These are phyloP conservation scores for Naganishia kalamii DNA, from an alignment of 768 basidiomycete genomes.

Conservation along the genomic window DNA sequence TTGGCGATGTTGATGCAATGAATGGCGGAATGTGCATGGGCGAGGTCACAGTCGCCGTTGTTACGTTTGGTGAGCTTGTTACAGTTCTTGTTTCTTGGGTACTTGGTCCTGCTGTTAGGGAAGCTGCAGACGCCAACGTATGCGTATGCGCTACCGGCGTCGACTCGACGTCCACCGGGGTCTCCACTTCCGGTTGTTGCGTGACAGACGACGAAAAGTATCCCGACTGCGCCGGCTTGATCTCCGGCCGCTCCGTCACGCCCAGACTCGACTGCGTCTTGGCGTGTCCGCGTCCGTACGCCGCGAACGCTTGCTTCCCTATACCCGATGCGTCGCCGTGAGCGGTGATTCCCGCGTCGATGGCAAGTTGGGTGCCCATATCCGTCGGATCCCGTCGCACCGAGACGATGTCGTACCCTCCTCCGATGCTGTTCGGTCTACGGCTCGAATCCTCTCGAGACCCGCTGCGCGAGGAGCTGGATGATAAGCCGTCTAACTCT, in stretches of 20 bases:
- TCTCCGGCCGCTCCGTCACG: background rate
- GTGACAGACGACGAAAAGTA: background rate
- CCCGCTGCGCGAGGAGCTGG: background rate
- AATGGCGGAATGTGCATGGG: background rate
- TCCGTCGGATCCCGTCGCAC: conserved; percentile 4
- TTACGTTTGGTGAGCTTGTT: background rate
- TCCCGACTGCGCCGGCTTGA: conserved; percentile 6
- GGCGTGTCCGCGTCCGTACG: background rate
- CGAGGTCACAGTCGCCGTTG: background rate
- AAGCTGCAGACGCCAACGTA: background rate
- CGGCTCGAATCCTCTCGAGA: too few species aligned
- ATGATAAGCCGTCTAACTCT: background rate
- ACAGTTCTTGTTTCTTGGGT: background rate
- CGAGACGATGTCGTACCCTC: background rate
- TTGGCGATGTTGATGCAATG: background rate
- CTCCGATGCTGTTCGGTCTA: background rate
- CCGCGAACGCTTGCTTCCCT: background rate
- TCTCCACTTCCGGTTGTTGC: background rate
- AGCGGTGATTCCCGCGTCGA: conserved; percentile 1
- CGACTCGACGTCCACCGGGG: background rate
- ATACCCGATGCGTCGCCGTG: background rate
- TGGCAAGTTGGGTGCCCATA: conserved; percentile 1
- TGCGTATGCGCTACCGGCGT: background rate
- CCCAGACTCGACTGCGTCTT: background rate
- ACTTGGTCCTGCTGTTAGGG: background rate